Base-by-base conservation (phyloP, 345 rosid species). In the Rhodamnia argentea region DNA sequence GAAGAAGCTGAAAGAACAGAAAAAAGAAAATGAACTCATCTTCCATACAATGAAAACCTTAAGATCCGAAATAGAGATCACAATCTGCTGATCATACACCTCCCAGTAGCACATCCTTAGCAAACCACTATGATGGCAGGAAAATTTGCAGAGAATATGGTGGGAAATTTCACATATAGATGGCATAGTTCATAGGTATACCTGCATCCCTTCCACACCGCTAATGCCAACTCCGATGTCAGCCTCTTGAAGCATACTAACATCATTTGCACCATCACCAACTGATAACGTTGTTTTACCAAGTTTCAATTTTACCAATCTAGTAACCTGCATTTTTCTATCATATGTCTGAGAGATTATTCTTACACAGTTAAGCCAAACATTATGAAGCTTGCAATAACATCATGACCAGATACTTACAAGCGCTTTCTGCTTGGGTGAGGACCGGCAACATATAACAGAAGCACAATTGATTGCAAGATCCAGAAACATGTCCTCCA, bases 141-240 rank as follows among this genome's bases (percentile, higher is more conserved):
- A 70, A 32, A 37, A 9, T 70, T 70, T 70, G 78, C 47, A 70
- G 78, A 0, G 47, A 70, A 2, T 32, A 70, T 0, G 47, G 78
- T 70, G 78, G 47, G 78, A 18, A 70, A 64, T 2, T 32, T 32
- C 1, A 9, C 24, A 2, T 10, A 0, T 8, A 0, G 47, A 70
- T 70, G 24, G 47, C 16, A 9, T 4, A 18, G 7, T 16, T 18
- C 1, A 70, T 37, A 70, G 78, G 78, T 29, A 42, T 14, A 97
- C 98, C 95, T 97, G 99, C 99, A 94, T 94, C 86, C 99, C 99
- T 93, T 97, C 99, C 16, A 91, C 96, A 62, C 99, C 99, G 32
- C 96, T 95, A 59, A 97, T 95, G 74, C 99, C 99, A 22, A 97
- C 98, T 87, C 99, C 99, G 50, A 97, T 94, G 89, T 97, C 99